Evolutionary conservation across 202 grass and related monocot species (phyloP), one percentile per base, ranked within the genome.

Genomic region (Zoysia matrella): DNA sequence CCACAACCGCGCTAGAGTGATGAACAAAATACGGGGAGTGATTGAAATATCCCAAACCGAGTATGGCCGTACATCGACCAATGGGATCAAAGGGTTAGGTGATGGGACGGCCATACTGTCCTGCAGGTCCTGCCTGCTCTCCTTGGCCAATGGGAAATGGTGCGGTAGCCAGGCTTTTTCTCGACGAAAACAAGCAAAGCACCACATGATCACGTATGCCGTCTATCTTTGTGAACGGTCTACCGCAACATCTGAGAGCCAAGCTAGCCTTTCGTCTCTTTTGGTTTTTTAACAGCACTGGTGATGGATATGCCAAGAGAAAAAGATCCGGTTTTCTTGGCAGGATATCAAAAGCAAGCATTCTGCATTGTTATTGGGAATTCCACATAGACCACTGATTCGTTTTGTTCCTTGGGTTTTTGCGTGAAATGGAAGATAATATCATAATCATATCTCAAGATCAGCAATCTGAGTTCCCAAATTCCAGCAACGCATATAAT

Each of bases 81-180:
- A 75, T 71, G 71, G 48, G 2, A 50, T 49, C 41, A 43, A 79
- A 45, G 49, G 49, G 44, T 71, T 39, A 44, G 52, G 13, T 65
- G 82, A 84, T 88, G 82, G 80, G 82, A 84, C 50, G 15, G 43
- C 69, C 70, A 65, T 80, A 80, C 54, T 88, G 70, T 80, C 5
- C 47, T 74, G 62, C 80, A 60, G 7, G 16, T 49, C 54, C 43
- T 58, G 78, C 69, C 16, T 77, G 15, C 3, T 51, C 43, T 16
- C 67, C 67, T 60, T 67, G 61, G 3, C 63, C 81, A 80, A 76
- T 70, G 65, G 67, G 14, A 66, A 47, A 72, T 11, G 41, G 60
- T 58, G 66, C 48, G 60, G 8, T 14, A 4, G 61, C 3, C 54
- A 72, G 50, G 48, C 49, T 71, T 76, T 81, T 81, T 78, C 10